A percentile compares a stretch with the other conserved stretches of the same genome.
phyloP scores from a whole-genome alignment of 2,329 filamentous ascomycete genomes.

The Exophiala aquamarina region DNA sequence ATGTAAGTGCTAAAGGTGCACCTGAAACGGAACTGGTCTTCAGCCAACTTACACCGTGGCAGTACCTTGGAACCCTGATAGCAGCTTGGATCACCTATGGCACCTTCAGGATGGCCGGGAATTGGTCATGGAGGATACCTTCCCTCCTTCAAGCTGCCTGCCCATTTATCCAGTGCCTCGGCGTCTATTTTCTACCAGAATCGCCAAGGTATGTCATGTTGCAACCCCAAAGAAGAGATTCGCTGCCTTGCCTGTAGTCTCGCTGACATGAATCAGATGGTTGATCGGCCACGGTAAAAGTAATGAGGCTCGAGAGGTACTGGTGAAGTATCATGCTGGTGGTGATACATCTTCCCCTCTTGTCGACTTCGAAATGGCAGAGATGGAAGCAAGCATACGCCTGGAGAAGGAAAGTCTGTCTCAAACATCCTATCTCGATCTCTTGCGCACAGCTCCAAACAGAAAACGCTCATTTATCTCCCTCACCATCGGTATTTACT shows the following conservation, averaged over 20 bases:
- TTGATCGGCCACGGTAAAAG: conserved; percentile 27
- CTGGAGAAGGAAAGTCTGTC: conserved; percentile 31
- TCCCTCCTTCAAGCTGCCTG: conserved; percentile 26
- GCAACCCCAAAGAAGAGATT: no score
- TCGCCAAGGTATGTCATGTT: conserved; percentile 11
- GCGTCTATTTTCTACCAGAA: conserved; percentile 28
- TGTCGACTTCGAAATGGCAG: conserved; percentile 29
- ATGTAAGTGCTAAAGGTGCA: conserved; percentile 30
- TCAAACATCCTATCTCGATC: conserved; percentile 12
- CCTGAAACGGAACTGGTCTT: background rate
- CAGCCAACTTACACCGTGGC: conserved; percentile 1
- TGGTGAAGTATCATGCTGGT: conserved; percentile 27
- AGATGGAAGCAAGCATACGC: conserved; percentile 22
- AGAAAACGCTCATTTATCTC: conserved; percentile 14
- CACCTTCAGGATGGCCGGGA: conserved; percentile 24
- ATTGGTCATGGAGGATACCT: conserved; percentile 32
- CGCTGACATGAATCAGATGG: no score
- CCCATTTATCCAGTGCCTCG: conserved; percentile 21
- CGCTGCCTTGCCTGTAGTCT: no score
- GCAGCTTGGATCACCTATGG: conserved; percentile 33
- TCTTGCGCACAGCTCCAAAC: conserved; percentile 18
- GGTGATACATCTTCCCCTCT: conserved; percentile 24
- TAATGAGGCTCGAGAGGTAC: conserved; percentile 25
- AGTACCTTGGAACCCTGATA: conserved; percentile 30
- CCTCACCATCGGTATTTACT: conserved; percentile 9